Base-by-base conservation (phyloP, 306 rosid species). In the Pyrus betulifolia region DNA sequence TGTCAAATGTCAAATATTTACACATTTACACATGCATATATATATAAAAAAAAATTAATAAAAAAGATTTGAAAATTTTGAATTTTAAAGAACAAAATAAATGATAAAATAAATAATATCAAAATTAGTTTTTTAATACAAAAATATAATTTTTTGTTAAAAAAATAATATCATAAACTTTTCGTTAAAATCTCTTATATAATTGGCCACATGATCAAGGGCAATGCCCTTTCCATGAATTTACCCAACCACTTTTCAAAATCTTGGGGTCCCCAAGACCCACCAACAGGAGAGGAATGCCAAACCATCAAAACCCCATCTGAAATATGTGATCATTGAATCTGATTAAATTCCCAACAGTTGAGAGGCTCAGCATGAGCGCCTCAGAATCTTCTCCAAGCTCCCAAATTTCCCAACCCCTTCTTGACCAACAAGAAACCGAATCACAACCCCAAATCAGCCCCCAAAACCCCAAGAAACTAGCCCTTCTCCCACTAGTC, bases 401-500 rank as follows among this genome's bases (percentile, higher is more conserved):
- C 17, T 27, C 70, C 71, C 76, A 72, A 28, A 15, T 22, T 17
- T 27, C 70, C 75, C 79, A 77, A 28, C 42, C 74, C 60, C 71
- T 71, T 1, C 31, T 77, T 14, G 81, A 77, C 18, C 65, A 46
- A 31, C 61, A 55, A 3, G 58, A 58, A 19, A n/a, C 54, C 2
- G 76, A n/a, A 64, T 6, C 78, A 4, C 40, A 51, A 15, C 60
- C 71, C 44, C 40, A 13, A 22, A 54, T 67, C 44, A 46, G 59
- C 74, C 11, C 66, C 68, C 57, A 74, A 22, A 76, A 58, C 21
- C 71, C 81, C 18, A 71, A 83, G 72, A 84, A 84, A 38, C 76
- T 81, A 60, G 74, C 78, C 2, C 70, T 86, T 30, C 64, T 83
- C 30, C 83, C 87, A 57, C 87, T 86, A 0, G 40, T 81, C 12